A percentile compares a stretch with the other conserved stretches of the same genome.
phyloP scores from a whole-genome alignment of 106 monocot genomes.

The Dendrobium huoshanense region DNA sequence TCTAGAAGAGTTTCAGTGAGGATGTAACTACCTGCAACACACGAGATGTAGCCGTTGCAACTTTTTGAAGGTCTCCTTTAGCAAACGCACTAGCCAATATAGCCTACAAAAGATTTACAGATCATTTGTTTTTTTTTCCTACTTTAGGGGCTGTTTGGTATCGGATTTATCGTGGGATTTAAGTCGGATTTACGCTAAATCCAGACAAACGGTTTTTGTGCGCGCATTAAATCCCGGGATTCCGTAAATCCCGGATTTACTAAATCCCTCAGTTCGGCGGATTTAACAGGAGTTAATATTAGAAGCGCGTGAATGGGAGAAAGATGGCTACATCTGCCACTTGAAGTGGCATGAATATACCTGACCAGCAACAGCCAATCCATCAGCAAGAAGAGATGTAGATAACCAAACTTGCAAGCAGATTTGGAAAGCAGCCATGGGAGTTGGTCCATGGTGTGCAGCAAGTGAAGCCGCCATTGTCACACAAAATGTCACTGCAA shows the following conservation, averaged over 20 bases:
- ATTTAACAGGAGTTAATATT: too few relatives aligned
- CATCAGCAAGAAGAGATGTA: conserved; percentile 88
- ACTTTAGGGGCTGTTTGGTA: neutral
- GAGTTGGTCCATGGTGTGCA: conserved; percentile 57
- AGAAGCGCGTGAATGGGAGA: too few relatives aligned
- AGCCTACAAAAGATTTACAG: conserved; percentile 32
- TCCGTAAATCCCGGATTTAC: too few relatives aligned
- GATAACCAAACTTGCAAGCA: conserved; percentile 82
- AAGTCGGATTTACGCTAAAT: too few relatives aligned
- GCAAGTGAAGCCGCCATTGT: conserved; percentile 81
- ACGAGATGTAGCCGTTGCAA: conserved; percentile 42
- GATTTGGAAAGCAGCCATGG: conserved; percentile 91
- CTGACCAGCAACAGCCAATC: conserved; percentile 92
- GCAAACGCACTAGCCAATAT: conserved; percentile 77
- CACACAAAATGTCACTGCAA: conserved; percentile 86
- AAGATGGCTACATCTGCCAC: neutral
- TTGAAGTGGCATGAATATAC: conserved; percentile 15
- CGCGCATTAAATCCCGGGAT: too few relatives aligned
- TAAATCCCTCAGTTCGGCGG: too few relatives aligned
- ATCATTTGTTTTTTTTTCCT: neutral
- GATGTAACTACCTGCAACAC: conserved; percentile 56
- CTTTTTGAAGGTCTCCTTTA: conserved; percentile 47
- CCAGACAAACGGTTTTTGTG: too few relatives aligned
- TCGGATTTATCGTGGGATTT: too few relatives aligned
- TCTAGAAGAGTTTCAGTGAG: neutral